phyloP scores from a whole-genome alignment of 495 filamentous ascomycete species.

The Penicillium coprophilum region DNA sequence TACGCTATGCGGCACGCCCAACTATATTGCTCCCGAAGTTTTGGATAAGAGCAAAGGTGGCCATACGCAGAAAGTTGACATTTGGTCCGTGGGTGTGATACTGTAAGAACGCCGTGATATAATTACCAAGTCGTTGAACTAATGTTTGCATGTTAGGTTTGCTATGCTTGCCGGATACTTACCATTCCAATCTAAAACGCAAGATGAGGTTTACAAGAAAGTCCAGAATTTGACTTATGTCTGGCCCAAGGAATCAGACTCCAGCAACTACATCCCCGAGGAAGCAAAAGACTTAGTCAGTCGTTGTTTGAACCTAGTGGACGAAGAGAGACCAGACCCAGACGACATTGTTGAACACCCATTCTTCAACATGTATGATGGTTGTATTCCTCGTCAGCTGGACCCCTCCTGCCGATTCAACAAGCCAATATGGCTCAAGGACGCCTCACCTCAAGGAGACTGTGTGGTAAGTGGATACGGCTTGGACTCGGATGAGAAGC shows the following conservation, averaged over 20 bases:
- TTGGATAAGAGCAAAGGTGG: constrained; percentile 73
- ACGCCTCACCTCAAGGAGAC: constrained; percentile 48
- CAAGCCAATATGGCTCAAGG: constrained; percentile 47
- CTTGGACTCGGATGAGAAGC: constrained; percentile 46
- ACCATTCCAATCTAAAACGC: constrained; percentile 82
- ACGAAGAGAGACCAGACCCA: constrained; percentile 70
- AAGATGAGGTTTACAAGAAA: constrained; percentile 81
- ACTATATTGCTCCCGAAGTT: constrained; percentile 98
- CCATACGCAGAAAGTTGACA: constrained; percentile 89
- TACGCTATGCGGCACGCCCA: constrained; percentile 94
- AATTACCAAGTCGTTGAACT: constrained; percentile 15
- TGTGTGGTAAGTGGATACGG: constrained; percentile 47
- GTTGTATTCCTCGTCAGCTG: constrained; percentile 49
- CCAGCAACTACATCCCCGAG: constrained; percentile 49
- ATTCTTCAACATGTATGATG: constrained; percentile 70
- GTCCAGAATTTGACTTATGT: constrained; percentile 70
- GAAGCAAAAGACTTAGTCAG: constrained; percentile 78
- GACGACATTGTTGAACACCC: constrained; percentile 80
- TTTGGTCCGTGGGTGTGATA: constrained; percentile 96
- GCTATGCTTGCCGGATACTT: constrained; percentile 89
- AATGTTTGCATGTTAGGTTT: constrained; percentile 51
- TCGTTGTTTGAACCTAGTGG: constrained; percentile 68
- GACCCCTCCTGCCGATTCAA: constrained; percentile 43
- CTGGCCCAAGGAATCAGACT: constrained; percentile 63
- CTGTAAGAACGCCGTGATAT: constrained; percentile 57